phyloP scores from a whole-genome alignment of 345 rosid species.

The Bretschneidera sinensis region DNA sequence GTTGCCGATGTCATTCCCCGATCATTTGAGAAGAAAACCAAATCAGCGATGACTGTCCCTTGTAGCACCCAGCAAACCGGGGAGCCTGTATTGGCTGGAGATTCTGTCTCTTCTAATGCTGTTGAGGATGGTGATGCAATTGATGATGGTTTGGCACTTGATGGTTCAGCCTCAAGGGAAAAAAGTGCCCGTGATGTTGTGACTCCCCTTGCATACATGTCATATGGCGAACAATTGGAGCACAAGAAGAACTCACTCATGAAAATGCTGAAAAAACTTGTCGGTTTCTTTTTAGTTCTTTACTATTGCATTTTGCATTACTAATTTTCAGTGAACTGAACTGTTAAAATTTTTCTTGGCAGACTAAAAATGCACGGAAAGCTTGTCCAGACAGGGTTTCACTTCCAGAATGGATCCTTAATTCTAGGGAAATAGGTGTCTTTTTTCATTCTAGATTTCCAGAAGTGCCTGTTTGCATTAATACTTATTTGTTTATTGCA shows the following conservation, averaged over 20 bases:
- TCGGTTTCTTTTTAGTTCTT: constrained; percentile 23
- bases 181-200: constrained; percentile 79
- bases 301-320: neutral
- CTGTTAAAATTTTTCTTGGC: constrained; percentile 23
- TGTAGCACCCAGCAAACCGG: neutral
- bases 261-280: constrained; percentile 85
- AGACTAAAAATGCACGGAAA: constrained; percentile 90
- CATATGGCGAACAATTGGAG: constrained; percentile 71
- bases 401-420: constrained; percentile 83
- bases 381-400: constrained; percentile 83
- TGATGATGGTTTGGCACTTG: constrained; percentile 23
- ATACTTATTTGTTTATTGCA: neutral
- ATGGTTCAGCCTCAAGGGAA: constrained; percentile 26
- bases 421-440: constrained; percentile 83
- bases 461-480: neutral
- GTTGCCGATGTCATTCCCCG: constrained; percentile 75
- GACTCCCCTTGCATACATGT: constrained; percentile 72
- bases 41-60: constrained; percentile 32
- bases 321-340: constrained; percentile 19
- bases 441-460: constrained; percentile 16
- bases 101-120: constrained; percentile 19
- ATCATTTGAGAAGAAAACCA: constrained; percentile 49
- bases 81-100: constrained; percentile 27
- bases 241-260: constrained; percentile 51
- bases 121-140: constrained; percentile 28